Conservation (phyloP, 164 flowering plant species). For the Dillenia turbinata region DNA sequence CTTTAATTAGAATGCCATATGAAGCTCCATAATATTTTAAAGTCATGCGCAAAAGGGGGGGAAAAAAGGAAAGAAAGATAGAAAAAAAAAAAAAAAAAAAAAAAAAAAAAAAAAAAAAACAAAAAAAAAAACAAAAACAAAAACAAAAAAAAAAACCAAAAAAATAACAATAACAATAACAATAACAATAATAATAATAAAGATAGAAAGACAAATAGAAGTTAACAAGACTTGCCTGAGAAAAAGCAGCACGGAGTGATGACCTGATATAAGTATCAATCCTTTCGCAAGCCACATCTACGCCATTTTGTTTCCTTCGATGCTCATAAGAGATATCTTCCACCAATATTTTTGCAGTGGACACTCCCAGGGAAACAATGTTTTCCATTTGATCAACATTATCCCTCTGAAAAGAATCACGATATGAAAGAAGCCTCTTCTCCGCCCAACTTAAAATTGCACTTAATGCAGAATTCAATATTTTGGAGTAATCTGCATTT, state of each 20-base stretch:
- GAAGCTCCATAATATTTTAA: too few relatives aligned
- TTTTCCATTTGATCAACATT: constrained; percentile 53
- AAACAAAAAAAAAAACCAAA: too few relatives aligned
- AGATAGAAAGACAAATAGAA: too few relatives aligned
- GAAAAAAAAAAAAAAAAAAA: too few relatives aligned
- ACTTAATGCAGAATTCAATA: constrained; percentile 49
- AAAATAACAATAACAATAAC: too few relatives aligned
- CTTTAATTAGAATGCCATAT: too few relatives aligned
- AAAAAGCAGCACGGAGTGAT: constrained; percentile 66
- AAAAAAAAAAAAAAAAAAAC: too few relatives aligned
- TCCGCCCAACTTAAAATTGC: constrained; percentile 74
- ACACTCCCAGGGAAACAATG: constrained; percentile 50
- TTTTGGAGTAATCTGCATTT: constrained; percentile 46
- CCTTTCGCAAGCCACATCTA: constrained; percentile 44
- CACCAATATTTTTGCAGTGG: constrained; percentile 59
- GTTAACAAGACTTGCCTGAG: constrained; percentile 59
- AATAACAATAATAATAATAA: too few relatives aligned
- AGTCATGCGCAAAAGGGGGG: too few relatives aligned
- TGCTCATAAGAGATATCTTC: constrained; percentile 65
- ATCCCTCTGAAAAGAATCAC: constrained; percentile 46
- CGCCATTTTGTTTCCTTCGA: constrained; percentile 42
- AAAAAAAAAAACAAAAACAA: too few relatives aligned
- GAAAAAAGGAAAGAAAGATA: too few relatives aligned
- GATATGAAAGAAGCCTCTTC: constrained; percentile 73
- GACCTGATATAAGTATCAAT: constrained; percentile 81